Conservation (phyloP, 768 basidiomycete species). For the Gyrodon lividus region DNA sequence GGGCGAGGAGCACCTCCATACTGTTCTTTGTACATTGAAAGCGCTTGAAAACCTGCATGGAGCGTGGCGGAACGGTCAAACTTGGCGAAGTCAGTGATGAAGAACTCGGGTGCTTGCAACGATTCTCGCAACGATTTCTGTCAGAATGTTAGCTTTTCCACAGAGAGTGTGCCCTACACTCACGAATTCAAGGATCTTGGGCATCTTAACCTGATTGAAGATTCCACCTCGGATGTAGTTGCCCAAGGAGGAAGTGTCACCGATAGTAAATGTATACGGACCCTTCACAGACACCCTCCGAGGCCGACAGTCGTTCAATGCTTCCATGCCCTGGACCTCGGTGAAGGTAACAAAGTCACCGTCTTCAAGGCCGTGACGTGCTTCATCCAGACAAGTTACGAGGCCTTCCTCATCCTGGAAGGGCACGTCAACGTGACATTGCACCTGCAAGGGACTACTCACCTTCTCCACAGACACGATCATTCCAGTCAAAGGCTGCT, state of each 20-base stretch:
- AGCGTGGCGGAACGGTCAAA: constrained; percentile 90
- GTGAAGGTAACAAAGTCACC: constrained; percentile 97
- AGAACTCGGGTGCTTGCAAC: constrained; percentile 74
- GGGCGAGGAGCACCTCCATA: constrained; percentile 75
- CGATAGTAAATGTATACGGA: constrained; percentile 96
- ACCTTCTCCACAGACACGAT: constrained; percentile 92
- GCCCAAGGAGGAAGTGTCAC: constrained; percentile 78
- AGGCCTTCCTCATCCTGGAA: constrained; percentile 80
- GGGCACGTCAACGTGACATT: neutral
- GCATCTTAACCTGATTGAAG: constrained; percentile 99
- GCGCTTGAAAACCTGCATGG: constrained; percentile 92
- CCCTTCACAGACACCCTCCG: constrained; percentile 92
- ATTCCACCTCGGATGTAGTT: constrained; percentile 87
- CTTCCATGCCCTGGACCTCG: constrained; percentile 93
- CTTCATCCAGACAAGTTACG: constrained; percentile 95
- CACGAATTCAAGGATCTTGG: constrained; percentile 92
- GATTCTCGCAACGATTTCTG: constrained; percentile 95
- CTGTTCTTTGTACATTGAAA: constrained; percentile 72
- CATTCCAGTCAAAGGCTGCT: constrained; percentile 92
- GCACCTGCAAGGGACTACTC: constrained; percentile 1
- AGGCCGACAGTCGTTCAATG: constrained; percentile 88
- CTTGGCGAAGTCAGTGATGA: constrained; percentile 97
- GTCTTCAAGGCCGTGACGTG: constrained; percentile 97
- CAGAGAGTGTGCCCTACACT: constrained; percentile 31
- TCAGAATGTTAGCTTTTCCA: constrained; percentile 1